Base-by-base conservation (phyloP, 1,284 basidiomycete genomes). In the Vanrija sp. region DNA sequence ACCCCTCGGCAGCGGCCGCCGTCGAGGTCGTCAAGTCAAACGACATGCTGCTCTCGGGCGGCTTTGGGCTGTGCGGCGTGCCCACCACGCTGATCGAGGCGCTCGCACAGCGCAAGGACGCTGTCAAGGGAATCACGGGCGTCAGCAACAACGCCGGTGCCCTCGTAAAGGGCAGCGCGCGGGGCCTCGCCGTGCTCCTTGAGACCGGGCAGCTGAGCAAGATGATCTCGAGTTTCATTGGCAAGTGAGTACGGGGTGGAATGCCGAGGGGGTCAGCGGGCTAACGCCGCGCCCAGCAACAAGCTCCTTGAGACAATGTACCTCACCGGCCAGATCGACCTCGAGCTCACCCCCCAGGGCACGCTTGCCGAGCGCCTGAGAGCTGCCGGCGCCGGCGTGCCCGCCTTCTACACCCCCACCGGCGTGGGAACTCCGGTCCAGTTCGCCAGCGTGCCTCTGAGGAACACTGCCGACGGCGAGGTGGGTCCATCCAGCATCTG, bases 341-440 rank as follows among this genome's bases (percentile, higher is more conserved):
- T 95, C 48, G 91, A 95, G 69, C 84, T 95, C 26, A 88, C 70
- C 3, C 77, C 76, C 9, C 76, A 77, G 57, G 76, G 85, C 7
- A 93, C 90, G 10, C 83, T 97, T 25, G 86, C 88, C 15, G 94
- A 95, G 70, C 86, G 91, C 55, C 82, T 94, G 57, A 85, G 93
- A 26, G 89, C 93, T 5, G 90, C 91, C 54, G 93, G 89, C 4
- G 89, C 91, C 18, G 93, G 93, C 52, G 92, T 95, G 60, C 93
- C 93, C 5, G 93, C 89, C 7, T 95, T 97, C 81, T 97, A 83
- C 78, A 97, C 91, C 1, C 92, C 91, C 1, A 95, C 93, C 1
- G 93, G 92, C 25, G 87, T 86, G 18, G 84, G 83, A 16, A 91
- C 89, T 15, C 87, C 88, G 3, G 83, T 90, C 2, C 87, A 91